Conservation (phyloP, 2,329 filamentous ascomycete species). For the Westerdykella aurantiaca region DNA sequence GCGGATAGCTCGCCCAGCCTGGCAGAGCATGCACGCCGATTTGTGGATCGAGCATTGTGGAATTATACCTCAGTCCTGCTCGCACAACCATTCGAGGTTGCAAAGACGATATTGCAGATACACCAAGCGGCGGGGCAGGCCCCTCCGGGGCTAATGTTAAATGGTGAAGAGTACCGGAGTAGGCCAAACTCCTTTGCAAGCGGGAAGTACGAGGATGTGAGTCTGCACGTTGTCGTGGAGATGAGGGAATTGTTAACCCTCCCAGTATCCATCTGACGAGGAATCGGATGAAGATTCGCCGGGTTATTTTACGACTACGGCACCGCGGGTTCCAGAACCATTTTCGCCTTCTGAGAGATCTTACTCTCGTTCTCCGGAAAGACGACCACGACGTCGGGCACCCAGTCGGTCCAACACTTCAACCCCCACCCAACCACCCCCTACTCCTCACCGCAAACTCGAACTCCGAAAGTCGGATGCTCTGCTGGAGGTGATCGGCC, state of each 20-base stretch:
- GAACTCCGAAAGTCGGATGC: conserved; percentile 70
- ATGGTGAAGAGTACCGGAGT: conserved; percentile 19
- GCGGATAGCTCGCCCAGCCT: conserved; percentile 64
- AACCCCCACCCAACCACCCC: conserved; percentile 37
- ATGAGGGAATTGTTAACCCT: conserved; percentile 9
- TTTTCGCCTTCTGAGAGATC: conserved; percentile 30
- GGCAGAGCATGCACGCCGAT: conserved; percentile 66
- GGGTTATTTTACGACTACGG: conserved; percentile 74
- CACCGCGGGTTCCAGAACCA: conserved; percentile 46
- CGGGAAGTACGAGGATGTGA: conserved; percentile 32
- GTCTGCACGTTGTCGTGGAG: conserved; percentile 4
- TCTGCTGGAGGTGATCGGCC: conserved; percentile 76
- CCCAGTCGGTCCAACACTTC: conserved; percentile 36
- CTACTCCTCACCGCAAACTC: conserved; percentile 55
- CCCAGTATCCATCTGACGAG: conserved; percentile 53
- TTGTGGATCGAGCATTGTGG: conserved; percentile 82
- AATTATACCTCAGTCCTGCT: conserved; percentile 86
- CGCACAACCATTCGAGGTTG: conserved; percentile 94
- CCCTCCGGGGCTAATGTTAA: conserved; percentile 15
- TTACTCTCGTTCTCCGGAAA: conserved; percentile 31
- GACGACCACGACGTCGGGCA: conserved; percentile 29
- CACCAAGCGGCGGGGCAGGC: conserved; percentile 45
- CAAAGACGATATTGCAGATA: conserved; percentile 86
- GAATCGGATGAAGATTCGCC: conserved; percentile 66
- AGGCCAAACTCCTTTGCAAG: conserved; percentile 30